Evolutionary conservation across 2,329 filamentous ascomycete species (phyloP), one percentile per base, ranked within the genome.

Genomic region (Aspergillus ochraceoroseus): DNA sequence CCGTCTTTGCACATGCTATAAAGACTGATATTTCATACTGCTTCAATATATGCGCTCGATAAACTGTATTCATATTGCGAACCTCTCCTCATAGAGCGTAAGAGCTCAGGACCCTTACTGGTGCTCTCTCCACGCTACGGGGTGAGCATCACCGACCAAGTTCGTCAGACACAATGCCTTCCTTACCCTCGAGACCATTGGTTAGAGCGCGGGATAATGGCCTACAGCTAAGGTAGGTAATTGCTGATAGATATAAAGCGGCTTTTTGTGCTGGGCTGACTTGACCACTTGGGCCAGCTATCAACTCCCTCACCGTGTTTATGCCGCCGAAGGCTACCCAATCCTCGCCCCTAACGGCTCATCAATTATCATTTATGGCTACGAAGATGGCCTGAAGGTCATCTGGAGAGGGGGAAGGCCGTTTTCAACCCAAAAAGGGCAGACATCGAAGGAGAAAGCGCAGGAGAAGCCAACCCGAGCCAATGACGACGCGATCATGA

Each of bases 261-360:
- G n/a, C n/a, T n/a, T 9, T 6, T 2, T 33, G n/a, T 8, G 3
- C 30, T 12, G 13, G 26, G 32, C 44, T 54, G 20, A 54, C 41
- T 13, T 9, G 26, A n/a, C 28, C 29, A 22, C 18, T 13, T 14
- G 31, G 28, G 41, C 37, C 52, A 82, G 79, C 61, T 82, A 82
- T 55, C 70, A 79, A 51, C 70, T 81, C 22, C 71, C 75, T 9
- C 73, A 78, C 55, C 75, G 77, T 52, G 67, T 77, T 43, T 71
- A 76, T 61, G 65, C 67, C 41, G 70, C 77, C 8, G 70, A 72
- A 56, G 66, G 75, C 48, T 82, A 82, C 54, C 79, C 79, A 4
- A 58, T 75, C 25, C 67, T 69, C 46, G 68, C 77, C 13, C 72
- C 76, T 14, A 81, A 82, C 59, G 77, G 77, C 56, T 82, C 79